phyloP scores from a whole-genome alignment of 2,329 filamentous ascomycete species.

The Nothopassalora personata region DNA sequence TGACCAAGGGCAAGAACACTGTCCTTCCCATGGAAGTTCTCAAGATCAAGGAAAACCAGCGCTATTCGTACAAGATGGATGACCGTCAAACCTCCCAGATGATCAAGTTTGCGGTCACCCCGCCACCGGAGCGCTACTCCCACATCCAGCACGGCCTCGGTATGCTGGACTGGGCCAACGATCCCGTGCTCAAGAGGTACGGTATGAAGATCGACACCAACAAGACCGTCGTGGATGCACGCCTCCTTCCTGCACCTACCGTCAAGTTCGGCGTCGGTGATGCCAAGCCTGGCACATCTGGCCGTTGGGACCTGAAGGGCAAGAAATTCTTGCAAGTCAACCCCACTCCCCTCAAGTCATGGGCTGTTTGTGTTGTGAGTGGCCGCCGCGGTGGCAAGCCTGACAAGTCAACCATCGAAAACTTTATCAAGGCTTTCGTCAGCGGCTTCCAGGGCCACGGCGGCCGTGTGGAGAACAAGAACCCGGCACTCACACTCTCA shows the following conservation, averaged over 20 bases:
- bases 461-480: constrained; percentile 47
- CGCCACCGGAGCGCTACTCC: constrained; percentile 61
- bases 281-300: constrained; percentile 58
- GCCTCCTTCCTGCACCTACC: constrained; percentile 64
- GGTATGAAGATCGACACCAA: constrained; percentile 62
- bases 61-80: constrained; percentile 54
- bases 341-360: constrained; percentile 53
- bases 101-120: constrained; percentile 89
- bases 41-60: constrained; percentile 50
- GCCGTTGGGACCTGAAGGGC: constrained; percentile 81
- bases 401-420: constrained; percentile 41
- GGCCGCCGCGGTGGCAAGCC: constrained; percentile 46
- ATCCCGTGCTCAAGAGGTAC: constrained; percentile 67
- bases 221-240: constrained; percentile 62
- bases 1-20: constrained; percentile 48
- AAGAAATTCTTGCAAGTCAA: constrained; percentile 72
- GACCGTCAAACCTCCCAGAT: constrained; percentile 68
- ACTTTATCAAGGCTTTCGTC: constrained; percentile 58
- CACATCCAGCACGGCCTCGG: constrained; percentile 65
- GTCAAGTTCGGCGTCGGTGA: constrained; percentile 58
- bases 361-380: constrained; percentile 68
- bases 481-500: constrained; percentile 41
- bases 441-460: constrained; percentile 58
- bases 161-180: constrained; percentile 61
- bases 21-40: constrained; percentile 55